Conservation (phyloP, 441 rosid species). For the Gossypium lobatum region DNA sequence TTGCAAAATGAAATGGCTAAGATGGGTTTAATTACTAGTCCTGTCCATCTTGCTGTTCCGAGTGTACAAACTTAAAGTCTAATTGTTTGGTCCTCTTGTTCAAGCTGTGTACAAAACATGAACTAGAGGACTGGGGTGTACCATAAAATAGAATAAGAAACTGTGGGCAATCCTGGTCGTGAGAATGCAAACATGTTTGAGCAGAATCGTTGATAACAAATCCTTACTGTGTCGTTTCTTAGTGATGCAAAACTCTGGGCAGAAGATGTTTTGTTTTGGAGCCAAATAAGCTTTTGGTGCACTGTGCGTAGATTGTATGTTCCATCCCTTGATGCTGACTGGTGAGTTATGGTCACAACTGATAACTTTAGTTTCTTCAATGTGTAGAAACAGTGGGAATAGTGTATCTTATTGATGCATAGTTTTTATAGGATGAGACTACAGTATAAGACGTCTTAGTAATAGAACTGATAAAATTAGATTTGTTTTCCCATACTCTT, state of each 20-base stretch:
- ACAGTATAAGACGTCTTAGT: not conserved
- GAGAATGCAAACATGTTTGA: not conserved
- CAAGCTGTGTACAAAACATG: not conserved
- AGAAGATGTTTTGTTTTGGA: conserved; percentile 2
- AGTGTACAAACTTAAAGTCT: conserved; percentile 29
- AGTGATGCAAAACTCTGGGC: not conserved
- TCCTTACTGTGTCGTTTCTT: not conserved
- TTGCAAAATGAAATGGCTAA: conserved; percentile 44
- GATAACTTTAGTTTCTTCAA: not conserved
- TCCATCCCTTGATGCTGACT: not conserved
- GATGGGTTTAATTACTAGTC: conserved; percentile 33
- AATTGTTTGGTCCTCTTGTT: conserved; percentile 5
- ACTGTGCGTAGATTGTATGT: not conserved
- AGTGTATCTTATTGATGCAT: not conserved
- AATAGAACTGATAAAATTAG: not conserved
- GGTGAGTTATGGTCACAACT: conserved; percentile 5
- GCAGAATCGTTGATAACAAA: conserved; percentile 1
- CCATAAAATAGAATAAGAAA: not conserved
- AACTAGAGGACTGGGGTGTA: not conserved
- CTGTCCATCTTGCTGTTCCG: conserved; percentile 25
- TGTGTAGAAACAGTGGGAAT: not conserved
- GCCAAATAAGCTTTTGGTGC: conserved; percentile 3
- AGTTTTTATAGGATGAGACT: not conserved
- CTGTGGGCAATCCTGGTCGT: not conserved
- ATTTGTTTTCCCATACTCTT: not conserved